These are phyloP conservation scores for Massospora cicadina DNA, from an alignment of 371 early-diverging fungal genomes.

Conservation along the genomic window DNA sequence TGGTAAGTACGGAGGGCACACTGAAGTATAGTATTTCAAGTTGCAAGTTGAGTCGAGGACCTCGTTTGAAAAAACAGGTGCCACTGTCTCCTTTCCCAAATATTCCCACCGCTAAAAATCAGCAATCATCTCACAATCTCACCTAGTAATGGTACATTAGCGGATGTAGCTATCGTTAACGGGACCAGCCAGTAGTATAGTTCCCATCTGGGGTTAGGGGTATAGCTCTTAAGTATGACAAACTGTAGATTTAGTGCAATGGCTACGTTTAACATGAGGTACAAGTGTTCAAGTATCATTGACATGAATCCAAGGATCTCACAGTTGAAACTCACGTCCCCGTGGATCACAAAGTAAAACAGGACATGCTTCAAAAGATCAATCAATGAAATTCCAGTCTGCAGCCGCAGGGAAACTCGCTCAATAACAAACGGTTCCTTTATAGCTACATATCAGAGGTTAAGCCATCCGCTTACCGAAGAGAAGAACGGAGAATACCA, in stretches of 20 bases:
- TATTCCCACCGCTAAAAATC: background rate
- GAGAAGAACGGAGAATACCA: background rate
- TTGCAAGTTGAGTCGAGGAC: background rate
- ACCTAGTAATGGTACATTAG: slow-evolving; percentile 17
- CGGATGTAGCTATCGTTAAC: slow-evolving; percentile 15
- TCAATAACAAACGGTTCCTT: background rate
- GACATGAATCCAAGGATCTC: background rate
- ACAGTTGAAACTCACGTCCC: background rate
- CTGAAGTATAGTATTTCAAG: background rate
- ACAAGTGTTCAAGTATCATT: background rate
- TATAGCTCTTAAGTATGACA: background rate
- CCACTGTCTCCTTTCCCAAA: background rate
- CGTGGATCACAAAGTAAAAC: background rate
- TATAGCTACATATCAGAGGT: background rate
- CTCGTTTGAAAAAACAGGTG: background rate
- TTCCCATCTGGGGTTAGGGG: background rate
- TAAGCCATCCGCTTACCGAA: background rate
- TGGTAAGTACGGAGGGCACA: background rate
- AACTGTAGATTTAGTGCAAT: background rate
- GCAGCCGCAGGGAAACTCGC: background rate
- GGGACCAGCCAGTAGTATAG: slow-evolving; percentile 7
- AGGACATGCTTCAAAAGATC: background rate
- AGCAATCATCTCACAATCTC: background rate
- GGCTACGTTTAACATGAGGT: background rate
- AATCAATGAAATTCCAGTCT: background rate